Percentiles rank a stretch among this genome's conserved stretches.
Evolutionary conservation across 352 stramenopile species (phyloP).

Genomic region (Globisporangium solare): DNA sequence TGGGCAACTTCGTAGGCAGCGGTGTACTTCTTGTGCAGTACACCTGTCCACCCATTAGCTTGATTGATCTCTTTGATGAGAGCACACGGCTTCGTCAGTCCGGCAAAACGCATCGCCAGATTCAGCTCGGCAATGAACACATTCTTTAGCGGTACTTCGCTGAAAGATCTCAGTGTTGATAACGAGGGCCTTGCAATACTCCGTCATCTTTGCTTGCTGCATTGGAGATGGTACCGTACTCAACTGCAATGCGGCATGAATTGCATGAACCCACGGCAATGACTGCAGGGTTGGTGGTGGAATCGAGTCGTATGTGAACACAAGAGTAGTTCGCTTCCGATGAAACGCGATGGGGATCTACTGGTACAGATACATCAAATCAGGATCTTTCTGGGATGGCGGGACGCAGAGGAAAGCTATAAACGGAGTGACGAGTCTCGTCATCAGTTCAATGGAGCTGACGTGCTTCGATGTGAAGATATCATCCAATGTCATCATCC

Average conservation of each 20-base stretch:
- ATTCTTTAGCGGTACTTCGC: conserved; percentile 5
- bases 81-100: background rate
- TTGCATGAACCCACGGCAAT: conserved; percentile 13
- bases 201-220: too few species aligned
- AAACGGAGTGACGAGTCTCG: conserved; percentile 5
- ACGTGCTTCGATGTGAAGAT: conserved; percentile 4
- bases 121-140: conserved; percentile 14
- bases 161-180: conserved; percentile 2
- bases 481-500: background rate
- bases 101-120: conserved; percentile 1
- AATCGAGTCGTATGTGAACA: conserved; percentile 13
- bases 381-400: conserved; percentile 1
- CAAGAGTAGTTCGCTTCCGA: conserved; percentile 12
- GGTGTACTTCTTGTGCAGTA: conserved; percentile 14
- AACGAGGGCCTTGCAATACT: conserved; percentile 1
- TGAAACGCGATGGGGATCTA: conserved; percentile 19
- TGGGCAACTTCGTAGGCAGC: conserved; percentile 4
- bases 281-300: too few species aligned
- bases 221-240: background rate
- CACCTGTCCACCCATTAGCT: conserved; percentile 19
- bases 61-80: conserved; percentile 17
- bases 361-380: conserved; percentile 15
- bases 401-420: background rate
- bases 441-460: conserved; percentile 12
- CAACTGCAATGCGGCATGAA: conserved; percentile 3